Evolutionary conservation across 192 early-diverging fungal species (phyloP).

Genomic region (Podila verticillata): DNA sequence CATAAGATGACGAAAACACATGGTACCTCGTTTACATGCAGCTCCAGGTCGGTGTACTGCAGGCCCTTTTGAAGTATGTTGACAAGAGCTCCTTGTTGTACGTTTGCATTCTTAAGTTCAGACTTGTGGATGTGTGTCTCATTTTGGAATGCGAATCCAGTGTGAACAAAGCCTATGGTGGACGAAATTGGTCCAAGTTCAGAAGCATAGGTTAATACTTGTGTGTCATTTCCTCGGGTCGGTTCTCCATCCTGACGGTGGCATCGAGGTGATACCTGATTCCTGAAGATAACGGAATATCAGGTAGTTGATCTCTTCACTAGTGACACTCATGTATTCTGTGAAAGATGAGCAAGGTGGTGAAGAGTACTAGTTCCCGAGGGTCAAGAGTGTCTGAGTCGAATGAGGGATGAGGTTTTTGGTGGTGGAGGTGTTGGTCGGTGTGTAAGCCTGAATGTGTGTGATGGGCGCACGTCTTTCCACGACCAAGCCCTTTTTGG

Average conservation of each 20-base stretch:
- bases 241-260: not conserved
- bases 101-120: slow-evolving; percentile 66
- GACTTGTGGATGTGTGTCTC: slow-evolving; percentile 82
- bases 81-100: slow-evolving; percentile 86
- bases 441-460: too few relatives aligned
- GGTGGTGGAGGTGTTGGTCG: not conserved
- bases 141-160: slow-evolving; percentile 85
- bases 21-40: slow-evolving; percentile 80
- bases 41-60: slow-evolving; percentile 90
- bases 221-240: too few relatives aligned
- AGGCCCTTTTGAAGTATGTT: slow-evolving; percentile 91
- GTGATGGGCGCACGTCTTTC: too few relatives aligned
- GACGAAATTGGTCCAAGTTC: not conserved
- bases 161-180: slow-evolving; percentile 82
- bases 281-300: slow-evolving; percentile 89
- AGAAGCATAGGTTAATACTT: not conserved
- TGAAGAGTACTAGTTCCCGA: not conserved
- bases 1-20: not conserved
- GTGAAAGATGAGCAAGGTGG: slow-evolving; percentile 11
- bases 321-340: slow-evolving; percentile 74
- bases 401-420: not conserved
- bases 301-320: slow-evolving; percentile 90
- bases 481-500: too few relatives aligned
- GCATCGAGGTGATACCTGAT: slow-evolving; percentile 64
- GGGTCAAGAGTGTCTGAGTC: not conserved